Evolutionary conservation across 805 yeast genomes (phyloP), one percentile per base, ranked within the genome.

Genomic region (Candida ortonii): DNA sequence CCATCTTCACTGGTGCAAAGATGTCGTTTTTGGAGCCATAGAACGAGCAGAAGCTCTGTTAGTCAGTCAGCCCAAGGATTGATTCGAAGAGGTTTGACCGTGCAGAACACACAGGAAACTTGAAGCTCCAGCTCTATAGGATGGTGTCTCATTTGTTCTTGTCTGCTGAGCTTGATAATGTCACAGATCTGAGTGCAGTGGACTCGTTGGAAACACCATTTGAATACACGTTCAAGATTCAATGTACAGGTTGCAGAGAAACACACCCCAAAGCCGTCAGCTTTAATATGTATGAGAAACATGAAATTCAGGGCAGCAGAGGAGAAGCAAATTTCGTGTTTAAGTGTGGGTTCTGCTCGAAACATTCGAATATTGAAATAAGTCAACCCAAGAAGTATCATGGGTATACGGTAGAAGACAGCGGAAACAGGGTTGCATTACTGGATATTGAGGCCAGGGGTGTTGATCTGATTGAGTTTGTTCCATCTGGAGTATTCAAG

Each of bases 401-500:
- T 11, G 47, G 60, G 7, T 65, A 67, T 43, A 57, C 62, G 1
- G 43, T 43, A 2, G 82, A 72, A 9, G 68, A 61, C 23, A 46
- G 45, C 19, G 72, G 69, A 4, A 65, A 70, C 45, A 55, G 66
- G 27, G 71, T 65, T 7, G 56, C 57, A 2, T 52, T 89, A 19
- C 64, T 88, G 19, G 77, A 77, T 25, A 75, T 93, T 36, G 97
- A 93, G 52, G 73, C 88, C 30, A 76, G 98, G 49, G 98, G 98
- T 3, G 59, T 86, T 25, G 94, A 85, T 33, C 64, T 88, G 20
- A 64, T 67, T 7, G 76, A 76, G 36, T 88, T 87, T 46, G 57
- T 76, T 12, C 84, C 95, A 2, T 72, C 49, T 22, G 93, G 90
- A 0, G 59, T 38, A 5, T 83, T 83, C 55, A 48, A 55, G 19